Conservation (phyloP, 768 basidiomycete genomes). For the Asterophora parasitica region DNA sequence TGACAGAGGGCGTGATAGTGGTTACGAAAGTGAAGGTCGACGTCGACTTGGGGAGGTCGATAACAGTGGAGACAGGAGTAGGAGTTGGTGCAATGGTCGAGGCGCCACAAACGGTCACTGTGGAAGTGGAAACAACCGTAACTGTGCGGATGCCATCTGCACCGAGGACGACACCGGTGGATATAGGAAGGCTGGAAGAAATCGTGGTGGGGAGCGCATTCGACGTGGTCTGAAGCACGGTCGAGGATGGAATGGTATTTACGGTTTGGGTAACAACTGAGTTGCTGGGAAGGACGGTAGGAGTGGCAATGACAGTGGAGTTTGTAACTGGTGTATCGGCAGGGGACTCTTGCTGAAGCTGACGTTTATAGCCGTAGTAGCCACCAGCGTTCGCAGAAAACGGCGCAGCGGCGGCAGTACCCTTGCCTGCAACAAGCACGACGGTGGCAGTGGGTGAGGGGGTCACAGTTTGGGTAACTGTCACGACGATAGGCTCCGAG, state of each 20-base stretch:
- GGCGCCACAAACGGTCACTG: constrained; percentile 24
- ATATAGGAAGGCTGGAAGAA: constrained; percentile 2
- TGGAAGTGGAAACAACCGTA: constrained; percentile 29
- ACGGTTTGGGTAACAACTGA: constrained; percentile 8
- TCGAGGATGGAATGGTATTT: constrained; percentile 9
- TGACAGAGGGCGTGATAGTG: too few relatives aligned
- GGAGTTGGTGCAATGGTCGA: not conserved
- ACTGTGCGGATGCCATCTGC: constrained; percentile 31
- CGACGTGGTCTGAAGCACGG: not conserved
- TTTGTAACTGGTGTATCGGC: constrained; percentile 1
- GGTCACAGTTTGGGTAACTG: not conserved
- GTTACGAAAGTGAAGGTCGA: too few relatives aligned
- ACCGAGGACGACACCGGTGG: constrained; percentile 23
- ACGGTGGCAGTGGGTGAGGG: constrained; percentile 10
- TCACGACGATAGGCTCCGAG: too few relatives aligned
- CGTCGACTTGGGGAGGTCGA: not conserved
- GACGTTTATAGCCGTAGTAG: constrained; percentile 20
- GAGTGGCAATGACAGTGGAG: constrained; percentile 8
- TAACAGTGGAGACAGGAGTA: constrained; percentile 11
- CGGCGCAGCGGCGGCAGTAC: not conserved
- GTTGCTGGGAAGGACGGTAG: constrained; percentile 6
- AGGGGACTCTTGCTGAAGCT: constrained; percentile 5
- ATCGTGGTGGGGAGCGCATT: constrained; percentile 3
- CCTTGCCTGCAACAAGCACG: not conserved
- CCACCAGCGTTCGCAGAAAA: constrained; percentile 10